A percentile compares a stretch with the other conserved stretches of the same genome.
These are phyloP conservation scores for Aspergillus costaricaensis DNA, from an alignment of 2,329 filamentous ascomycete species.

Conservation along the genomic window DNA sequence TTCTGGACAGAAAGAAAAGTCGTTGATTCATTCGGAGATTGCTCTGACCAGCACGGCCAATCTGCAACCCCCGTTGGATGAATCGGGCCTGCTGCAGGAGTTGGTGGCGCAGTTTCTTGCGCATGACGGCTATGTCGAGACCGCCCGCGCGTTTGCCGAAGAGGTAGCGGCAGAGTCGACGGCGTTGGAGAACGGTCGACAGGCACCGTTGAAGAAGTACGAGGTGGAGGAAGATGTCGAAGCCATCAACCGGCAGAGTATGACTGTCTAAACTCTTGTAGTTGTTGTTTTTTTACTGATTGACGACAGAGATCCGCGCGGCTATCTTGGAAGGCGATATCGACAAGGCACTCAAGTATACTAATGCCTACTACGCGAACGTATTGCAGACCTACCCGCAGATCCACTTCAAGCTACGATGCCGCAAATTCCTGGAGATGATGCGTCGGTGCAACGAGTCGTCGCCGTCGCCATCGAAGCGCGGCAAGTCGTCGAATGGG, in stretches of 20 bases:
- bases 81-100: conserved; percentile 78
- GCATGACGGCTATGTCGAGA: conserved; percentile 94
- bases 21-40: conserved; percentile 63
- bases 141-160: conserved; percentile 80
- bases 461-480: conserved; percentile 42
- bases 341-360: conserved; percentile 82
- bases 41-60: conserved; percentile 58
- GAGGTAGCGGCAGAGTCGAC: conserved; percentile 75
- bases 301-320: conserved; percentile 70
- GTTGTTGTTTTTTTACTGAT: not conserved
- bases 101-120: conserved; percentile 86
- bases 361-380: conserved; percentile 73
- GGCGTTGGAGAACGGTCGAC: conserved; percentile 63
- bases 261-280: conserved; percentile 30
- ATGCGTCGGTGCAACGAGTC: conserved; percentile 73
- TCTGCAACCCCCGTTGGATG: conserved; percentile 66
- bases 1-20: conserved; percentile 58
- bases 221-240: conserved; percentile 80
- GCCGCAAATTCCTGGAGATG: conserved; percentile 94
- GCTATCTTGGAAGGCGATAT: conserved; percentile 91
- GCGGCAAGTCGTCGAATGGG: conserved; percentile 42
- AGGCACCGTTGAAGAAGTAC: conserved; percentile 56
- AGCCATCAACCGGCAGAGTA: conserved; percentile 82
- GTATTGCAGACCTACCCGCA: conserved; percentile 79
- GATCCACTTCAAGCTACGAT: conserved; percentile 84